These are phyloP conservation scores for Rhizoclosmatium sp. DNA, from an alignment of 192 early-diverging fungal species.

Conservation along the genomic window DNA sequence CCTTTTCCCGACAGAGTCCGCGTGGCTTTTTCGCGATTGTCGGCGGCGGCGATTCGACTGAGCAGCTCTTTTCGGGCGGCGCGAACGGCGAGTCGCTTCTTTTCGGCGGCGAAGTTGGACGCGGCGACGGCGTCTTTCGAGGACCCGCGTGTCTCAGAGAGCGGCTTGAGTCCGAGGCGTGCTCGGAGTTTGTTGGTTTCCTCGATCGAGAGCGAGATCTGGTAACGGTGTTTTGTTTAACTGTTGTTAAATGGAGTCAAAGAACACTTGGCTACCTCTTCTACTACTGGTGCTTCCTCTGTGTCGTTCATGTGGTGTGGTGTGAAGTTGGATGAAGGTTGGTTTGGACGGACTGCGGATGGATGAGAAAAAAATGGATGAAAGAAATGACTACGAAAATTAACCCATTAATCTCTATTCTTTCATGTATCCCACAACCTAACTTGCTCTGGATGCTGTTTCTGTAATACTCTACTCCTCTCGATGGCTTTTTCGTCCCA, in stretches of 20 bases:
- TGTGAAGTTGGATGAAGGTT: no score
- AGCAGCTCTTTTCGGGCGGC: background rate
- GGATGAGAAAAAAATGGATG: no score
- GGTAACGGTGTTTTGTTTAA: background rate
- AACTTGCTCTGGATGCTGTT: slow-evolving; percentile 6
- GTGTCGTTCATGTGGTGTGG: background rate
- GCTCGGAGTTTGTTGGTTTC: slow-evolving; percentile 58
- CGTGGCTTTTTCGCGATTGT: background rate
- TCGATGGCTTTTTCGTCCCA: slow-evolving; percentile 5
- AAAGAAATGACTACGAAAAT: no score
- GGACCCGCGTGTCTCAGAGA: slow-evolving; percentile 8
- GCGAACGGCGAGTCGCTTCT: slow-evolving; percentile 4
- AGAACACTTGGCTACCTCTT: background rate
- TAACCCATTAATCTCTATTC: no score
- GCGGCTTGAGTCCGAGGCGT: slow-evolving; percentile 55
- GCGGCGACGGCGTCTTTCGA: slow-evolving; percentile 7
- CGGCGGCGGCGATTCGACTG: background rate
- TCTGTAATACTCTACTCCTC: background rate
- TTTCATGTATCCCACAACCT: background rate
- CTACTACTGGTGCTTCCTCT: background rate
- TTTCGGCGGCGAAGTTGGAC: slow-evolving; percentile 35
- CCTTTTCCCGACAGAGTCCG: slow-evolving; percentile 62
- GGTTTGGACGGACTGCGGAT: no score
- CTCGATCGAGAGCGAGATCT: slow-evolving; percentile 52
- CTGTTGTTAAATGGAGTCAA: background rate